phyloP scores from a whole-genome alignment of 208 protist species.

The Crithidia bombi region DNA sequence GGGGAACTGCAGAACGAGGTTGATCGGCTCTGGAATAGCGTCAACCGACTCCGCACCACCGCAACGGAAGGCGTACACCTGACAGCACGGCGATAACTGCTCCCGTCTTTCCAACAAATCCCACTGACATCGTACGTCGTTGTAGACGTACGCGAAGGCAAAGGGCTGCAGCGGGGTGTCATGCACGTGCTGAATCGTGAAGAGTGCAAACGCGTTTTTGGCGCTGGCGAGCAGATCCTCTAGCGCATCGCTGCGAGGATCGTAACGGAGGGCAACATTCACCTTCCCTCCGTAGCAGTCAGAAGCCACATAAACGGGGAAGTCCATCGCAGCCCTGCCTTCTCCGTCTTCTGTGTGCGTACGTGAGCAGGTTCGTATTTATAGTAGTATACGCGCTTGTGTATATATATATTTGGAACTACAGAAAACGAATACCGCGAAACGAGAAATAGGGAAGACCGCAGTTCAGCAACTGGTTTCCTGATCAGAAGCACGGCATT shows the following conservation, averaged over 20 bases:
- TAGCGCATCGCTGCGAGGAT: constrained; percentile 25
- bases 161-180: constrained; percentile 17
- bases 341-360: background rate
- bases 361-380: too few relatives aligned
- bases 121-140: constrained; percentile 56
- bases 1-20: background rate
- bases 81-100: constrained; percentile 59
- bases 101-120: constrained; percentile 47
- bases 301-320: constrained; percentile 64
- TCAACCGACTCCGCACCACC: constrained; percentile 41
- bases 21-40: constrained; percentile 50
- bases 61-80: constrained; percentile 80
- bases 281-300: constrained; percentile 71
- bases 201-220: constrained; percentile 44
- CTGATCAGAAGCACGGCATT: too few relatives aligned
- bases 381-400: too few relatives aligned
- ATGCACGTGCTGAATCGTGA: constrained; percentile 5
- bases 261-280: constrained; percentile 49
- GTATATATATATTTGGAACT: too few relatives aligned
- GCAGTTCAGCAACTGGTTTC: too few relatives aligned
- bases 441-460: too few relatives aligned
- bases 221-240: constrained; percentile 30
- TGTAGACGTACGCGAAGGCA: constrained; percentile 53
- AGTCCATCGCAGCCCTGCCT: constrained; percentile 30
- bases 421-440: too few relatives aligned